Base-by-base conservation (phyloP, 2,329 filamentous ascomycete species). In the Helminthosporium solani region DNA sequence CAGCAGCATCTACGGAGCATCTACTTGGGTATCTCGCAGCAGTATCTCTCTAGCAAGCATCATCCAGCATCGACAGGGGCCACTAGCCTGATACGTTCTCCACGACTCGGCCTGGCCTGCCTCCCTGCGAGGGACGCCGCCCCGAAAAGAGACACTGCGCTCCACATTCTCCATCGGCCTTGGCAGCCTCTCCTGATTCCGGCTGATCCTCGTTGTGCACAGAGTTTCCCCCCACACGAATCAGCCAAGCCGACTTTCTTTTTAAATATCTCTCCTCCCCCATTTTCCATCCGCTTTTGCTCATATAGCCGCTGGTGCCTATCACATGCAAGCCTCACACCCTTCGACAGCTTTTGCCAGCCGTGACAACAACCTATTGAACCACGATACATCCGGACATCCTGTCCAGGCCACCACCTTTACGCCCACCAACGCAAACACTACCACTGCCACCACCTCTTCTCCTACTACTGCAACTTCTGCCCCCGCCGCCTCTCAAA, bases 311-410 rank as follows among this genome's bases (percentile, higher is more conserved):
- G 31, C 33, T 45, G 43, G 53, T 56, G 51, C 58, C 56, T 45
- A 66, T 68, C 67, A 68, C 67, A 71, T 71, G 68, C 67, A 69
- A 69, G 54, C 58, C 53, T 57, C 61, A 55, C 61, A 56, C 46
- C 54, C 60, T 44, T 58, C 64, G 42, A 53, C 58, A 56, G 66
- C 64, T 67, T 68, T 68, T 52, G 54, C 44, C 50, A 70, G 67
- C 66, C 64, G 70, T n/a, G n/a, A n/a, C 50, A 55, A 56, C 46
- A 61, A 56, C 42, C 49, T 64, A 35, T 64, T 71, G 49, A 70
- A 71, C 51, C 66, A 67, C 41, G 65, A 70, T 46, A 46, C 52
- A 9, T 35, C 59, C 25, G 39, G 34, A 33, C 25, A 48, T 20
- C 50, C 58, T 38, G 30, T 40, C n/a, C 41, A 31, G 6, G 36